A percentile compares a stretch with the other conserved stretches of the same genome.
These are phyloP conservation scores for Aaosphaeria pasadenensis DNA, from an alignment of 2,329 filamentous ascomycete species.

Conservation along the genomic window DNA sequence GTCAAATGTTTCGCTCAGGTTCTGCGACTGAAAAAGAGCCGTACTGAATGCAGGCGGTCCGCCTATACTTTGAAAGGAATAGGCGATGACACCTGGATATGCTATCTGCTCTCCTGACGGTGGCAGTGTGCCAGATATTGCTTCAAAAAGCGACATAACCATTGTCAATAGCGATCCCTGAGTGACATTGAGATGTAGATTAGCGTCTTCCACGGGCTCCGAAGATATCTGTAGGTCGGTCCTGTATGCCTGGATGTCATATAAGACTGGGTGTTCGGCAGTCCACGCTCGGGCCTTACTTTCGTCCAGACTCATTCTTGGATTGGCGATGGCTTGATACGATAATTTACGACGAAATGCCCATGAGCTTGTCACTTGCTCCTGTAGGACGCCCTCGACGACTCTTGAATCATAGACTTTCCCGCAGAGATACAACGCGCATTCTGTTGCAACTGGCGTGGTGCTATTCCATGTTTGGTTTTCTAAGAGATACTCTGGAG, in stretches of 20 bases:
- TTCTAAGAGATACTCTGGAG: too few species aligned
- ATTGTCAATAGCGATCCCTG: not conserved
- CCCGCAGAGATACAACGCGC: too few species aligned
- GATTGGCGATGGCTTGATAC: not conserved
- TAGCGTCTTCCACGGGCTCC: not conserved
- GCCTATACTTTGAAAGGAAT: not conserved
- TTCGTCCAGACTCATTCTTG: not conserved
- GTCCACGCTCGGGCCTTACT: not conserved
- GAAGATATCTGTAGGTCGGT: not conserved
- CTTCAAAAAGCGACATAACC: not conserved
- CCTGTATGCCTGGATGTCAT: not conserved
- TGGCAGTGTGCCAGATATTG: not conserved
- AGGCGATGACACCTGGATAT: not conserved
- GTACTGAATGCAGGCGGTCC: not conserved
- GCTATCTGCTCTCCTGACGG: not conserved
- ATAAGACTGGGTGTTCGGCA: not conserved
- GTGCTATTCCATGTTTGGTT: too few species aligned
- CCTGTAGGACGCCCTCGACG: too few species aligned
- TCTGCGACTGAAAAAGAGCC: not conserved
- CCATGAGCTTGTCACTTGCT: not conserved
- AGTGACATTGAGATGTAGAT: not conserved
- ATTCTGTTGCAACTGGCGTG: too few species aligned
- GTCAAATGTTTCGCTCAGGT: not conserved
- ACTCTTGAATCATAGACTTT: too few species aligned
- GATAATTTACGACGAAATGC: not conserved